Base-by-base conservation (phyloP, 2,329 filamentous ascomycete species). In the Hypocrella siamensis region DNA sequence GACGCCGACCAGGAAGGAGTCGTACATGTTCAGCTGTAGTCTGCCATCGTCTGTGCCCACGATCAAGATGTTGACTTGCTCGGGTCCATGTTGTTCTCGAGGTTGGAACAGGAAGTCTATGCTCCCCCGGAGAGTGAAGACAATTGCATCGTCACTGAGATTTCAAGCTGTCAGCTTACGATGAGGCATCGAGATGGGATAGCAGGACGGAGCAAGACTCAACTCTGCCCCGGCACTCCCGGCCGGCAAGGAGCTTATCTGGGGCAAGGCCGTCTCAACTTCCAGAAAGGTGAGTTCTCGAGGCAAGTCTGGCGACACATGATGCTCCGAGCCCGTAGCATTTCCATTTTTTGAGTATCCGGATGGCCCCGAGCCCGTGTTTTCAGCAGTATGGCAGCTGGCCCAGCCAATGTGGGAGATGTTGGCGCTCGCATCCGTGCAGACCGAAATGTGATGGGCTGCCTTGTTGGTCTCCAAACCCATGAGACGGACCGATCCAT, bases 401-500 rank as follows among this genome's bases (percentile, higher is more conserved):
- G 61, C 53, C 69, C 68, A 72, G 34, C 59, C 62, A 35, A 72
- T 65, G 36, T 63, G 61, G n/a, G 58, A 60, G 40, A 72, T 63
- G 42, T 42, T 57, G 28, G 49, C 49, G 28, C 54, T 54, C 38
- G 46, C 44, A 26, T 52, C 54, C 30, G 60, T 60, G 44, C 58
- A 63, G 33, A 75, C 57, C 12, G 55, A 55, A 45, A 82, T 77
- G 45, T 79, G 72, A 50, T 90, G 79, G 15, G 85, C 74, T 10
- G 79, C 71, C 54, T 88, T 93, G 51, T 75, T 80, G 43, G 74
- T 86, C 51, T 90, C 84, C 16, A 84, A 58, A 37, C 79, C 80
- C 50, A 88, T 69, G 22, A 93, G 58, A 35, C 83, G 75, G 15
- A 90, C 71, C 6, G 70, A 70, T 18, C 81, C 80, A 58, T 93